Percentiles rank a stretch among this genome's conserved stretches.
Evolutionary conservation across 805 yeast genomes (phyloP).

Genomic region (Nakazawaea peltata): DNA sequence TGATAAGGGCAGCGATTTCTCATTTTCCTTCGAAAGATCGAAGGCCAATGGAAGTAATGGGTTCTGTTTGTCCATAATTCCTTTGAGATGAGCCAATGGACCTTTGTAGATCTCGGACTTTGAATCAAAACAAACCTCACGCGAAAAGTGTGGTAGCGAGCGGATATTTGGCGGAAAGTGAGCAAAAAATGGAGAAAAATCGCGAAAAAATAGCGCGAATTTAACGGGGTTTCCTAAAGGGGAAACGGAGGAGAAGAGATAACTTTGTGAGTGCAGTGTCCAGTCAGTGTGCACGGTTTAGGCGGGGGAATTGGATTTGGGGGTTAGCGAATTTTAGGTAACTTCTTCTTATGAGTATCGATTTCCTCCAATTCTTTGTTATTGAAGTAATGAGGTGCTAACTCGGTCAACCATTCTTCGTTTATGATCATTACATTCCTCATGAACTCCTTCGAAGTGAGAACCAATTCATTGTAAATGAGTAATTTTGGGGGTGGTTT

Average conservation of each 20-base stretch:
- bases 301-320: too few species aligned
- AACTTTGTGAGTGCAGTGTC: too few species aligned
- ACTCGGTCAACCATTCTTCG: slow-evolving; percentile 64
- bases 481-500: slow-evolving; percentile 71
- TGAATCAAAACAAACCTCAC: not conserved
- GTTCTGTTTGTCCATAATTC: slow-evolving; percentile 12
- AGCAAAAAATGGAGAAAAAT: too few species aligned
- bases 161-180: too few species aligned
- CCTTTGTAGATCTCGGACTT: too few species aligned
- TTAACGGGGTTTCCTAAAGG: too few species aligned
- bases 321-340: slow-evolving; percentile 7
- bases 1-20: slow-evolving; percentile 22
- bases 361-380: slow-evolving; percentile 12
- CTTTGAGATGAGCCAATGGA: too few species aligned
- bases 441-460: slow-evolving; percentile 87
- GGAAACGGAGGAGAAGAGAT: too few species aligned
- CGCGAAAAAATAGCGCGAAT: too few species aligned
- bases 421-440: slow-evolving; percentile 67
- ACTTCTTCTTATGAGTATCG: slow-evolving; percentile 9
- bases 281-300: too few species aligned
- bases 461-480: slow-evolving; percentile 74
- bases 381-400: slow-evolving; percentile 55
- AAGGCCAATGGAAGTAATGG: slow-evolving; percentile 42
- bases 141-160: not conserved
- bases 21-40: slow-evolving; percentile 27